Percentiles rank a stretch among this genome's conserved stretches.
Conservation (phyloP, 441 rosid species). For the Gossypium laxum region DNA sequence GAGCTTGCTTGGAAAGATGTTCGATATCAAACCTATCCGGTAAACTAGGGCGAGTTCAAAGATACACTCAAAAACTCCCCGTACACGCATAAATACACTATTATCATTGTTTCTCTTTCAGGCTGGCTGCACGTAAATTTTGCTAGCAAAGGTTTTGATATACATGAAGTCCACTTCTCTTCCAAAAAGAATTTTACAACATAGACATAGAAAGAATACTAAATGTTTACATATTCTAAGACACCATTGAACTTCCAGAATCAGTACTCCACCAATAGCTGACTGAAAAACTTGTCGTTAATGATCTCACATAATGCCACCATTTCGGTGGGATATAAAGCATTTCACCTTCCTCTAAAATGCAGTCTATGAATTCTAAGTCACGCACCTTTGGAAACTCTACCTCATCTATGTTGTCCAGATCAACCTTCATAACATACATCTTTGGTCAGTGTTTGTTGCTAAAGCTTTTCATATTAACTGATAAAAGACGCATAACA, state of each 20-base stretch:
- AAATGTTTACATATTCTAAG: conserved; percentile 12
- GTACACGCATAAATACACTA: not conserved
- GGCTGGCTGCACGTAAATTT: conserved; percentile 5
- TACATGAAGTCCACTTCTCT: conserved; percentile 8
- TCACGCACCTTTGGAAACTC: conserved; percentile 50
- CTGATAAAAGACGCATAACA: not conserved
- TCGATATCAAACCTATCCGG: no score
- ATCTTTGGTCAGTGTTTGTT: not conserved
- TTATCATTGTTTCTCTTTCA: not conserved
- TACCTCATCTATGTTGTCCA: conserved; percentile 55
- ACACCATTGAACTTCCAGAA: conserved; percentile 24
- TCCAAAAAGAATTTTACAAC: conserved; percentile 13
- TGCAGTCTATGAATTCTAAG: conserved; percentile 73
- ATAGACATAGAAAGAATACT: conserved; percentile 1
- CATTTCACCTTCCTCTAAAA: conserved; percentile 91
- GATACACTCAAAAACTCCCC: not conserved
- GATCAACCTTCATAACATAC: conserved; percentile 62
- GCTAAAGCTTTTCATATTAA: not conserved
- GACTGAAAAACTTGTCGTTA: conserved; percentile 72
- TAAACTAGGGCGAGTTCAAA: not conserved
- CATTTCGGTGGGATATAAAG: conserved; percentile 93
- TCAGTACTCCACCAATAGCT: conserved; percentile 83
- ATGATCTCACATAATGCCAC: conserved; percentile 95
- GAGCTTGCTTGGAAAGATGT: no score
- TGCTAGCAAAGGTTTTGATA: not conserved